Evolutionary conservation across 768 basidiomycete species (phyloP), one percentile per base, ranked within the genome.

Genomic region (Mycena albidolilacea): DNA sequence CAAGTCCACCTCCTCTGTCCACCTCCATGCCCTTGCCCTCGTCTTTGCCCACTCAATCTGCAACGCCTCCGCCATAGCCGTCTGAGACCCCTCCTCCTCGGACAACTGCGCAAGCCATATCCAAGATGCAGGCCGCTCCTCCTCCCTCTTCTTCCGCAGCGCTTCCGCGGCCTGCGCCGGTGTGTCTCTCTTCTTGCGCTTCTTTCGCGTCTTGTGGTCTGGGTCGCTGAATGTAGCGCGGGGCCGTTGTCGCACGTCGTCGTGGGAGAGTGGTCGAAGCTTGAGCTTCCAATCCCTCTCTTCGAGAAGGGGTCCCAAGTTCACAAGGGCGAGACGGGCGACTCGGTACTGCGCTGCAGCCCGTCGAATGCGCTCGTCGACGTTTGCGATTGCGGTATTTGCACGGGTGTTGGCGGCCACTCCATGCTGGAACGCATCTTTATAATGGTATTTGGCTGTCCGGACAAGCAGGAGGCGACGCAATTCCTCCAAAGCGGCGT

Each of bases 341-440:
- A 44, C 69, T 0, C 76, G 69, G 54, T 80, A 81, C n/a, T 77
- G 67, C 5, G 46, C 60, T 0, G 75, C 69, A 23, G 57, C 58
- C 1, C 64, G 57, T 15, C 76, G 63, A n/a, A 78, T 78, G 46
- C 72, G 71, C 3, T 71, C 73, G 23, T 78, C 67, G 10, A 79
- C 43, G 15, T 48, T 52, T 17, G 23, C 37, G 10, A 80, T 76
- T 4, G 73, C 23, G 17, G 67, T 76, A 1, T 73, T 54, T 0
- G 80, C 77, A 11, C 75, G 69, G 0, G 80, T 81, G 55, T 80
- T 80, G 0, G 77, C 77, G 1, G 67, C 67, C 48, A 80, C 79
- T 5, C 80, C 77, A 0, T 66, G 66, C 8, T 76, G 64, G 58
- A 69, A 65, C 0, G 67, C 65, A 54, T 78, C 72, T 54, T 81